Percentiles rank a stretch among this genome's conserved stretches.
Conservation (phyloP, 1,284 basidiomycete species). For the Ustilago shanxiensis region DNA sequence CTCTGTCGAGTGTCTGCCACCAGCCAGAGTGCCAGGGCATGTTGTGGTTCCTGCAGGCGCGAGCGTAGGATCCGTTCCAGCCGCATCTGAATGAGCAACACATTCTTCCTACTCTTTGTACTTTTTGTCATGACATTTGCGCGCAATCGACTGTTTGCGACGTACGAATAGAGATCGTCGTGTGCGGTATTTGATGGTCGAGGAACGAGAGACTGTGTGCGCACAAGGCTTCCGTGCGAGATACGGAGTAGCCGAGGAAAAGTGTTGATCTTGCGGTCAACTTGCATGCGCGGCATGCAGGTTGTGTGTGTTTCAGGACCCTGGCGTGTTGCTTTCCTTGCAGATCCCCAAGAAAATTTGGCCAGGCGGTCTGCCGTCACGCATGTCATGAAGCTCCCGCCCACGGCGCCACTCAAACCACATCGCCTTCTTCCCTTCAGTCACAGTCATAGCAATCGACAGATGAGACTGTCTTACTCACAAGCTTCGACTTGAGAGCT, state of each 20-base stretch:
- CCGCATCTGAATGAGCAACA: background rate
- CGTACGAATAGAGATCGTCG: background rate
- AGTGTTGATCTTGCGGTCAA: background rate
- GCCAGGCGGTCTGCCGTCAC: background rate
- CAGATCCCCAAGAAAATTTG: slow-evolving; percentile 6
- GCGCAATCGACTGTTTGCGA: background rate
- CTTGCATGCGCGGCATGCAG: slow-evolving; percentile 5
- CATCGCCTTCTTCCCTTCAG: background rate
- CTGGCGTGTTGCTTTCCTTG: slow-evolving; percentile 25
- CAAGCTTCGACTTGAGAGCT: background rate
- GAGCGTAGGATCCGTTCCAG: slow-evolving; percentile 1
- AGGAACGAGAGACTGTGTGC: too few species aligned
- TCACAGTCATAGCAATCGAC: background rate
- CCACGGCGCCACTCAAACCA: background rate
- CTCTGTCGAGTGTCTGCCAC: slow-evolving; percentile 36
- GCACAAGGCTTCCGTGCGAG: background rate
- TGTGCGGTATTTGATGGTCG: background rate
- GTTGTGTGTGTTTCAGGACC: slow-evolving; percentile 33
- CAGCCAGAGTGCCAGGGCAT: slow-evolving; percentile 17
- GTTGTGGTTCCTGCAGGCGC: slow-evolving; percentile 22
- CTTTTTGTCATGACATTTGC: slow-evolving; percentile 7
- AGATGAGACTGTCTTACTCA: background rate
- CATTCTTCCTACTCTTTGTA: slow-evolving; percentile 1
- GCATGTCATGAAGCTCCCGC: slow-evolving; percentile 5
- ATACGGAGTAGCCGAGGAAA: slow-evolving; percentile 10